phyloP scores from a whole-genome alignment of 345 rosid genomes.

The Camelina neglecta region DNA sequence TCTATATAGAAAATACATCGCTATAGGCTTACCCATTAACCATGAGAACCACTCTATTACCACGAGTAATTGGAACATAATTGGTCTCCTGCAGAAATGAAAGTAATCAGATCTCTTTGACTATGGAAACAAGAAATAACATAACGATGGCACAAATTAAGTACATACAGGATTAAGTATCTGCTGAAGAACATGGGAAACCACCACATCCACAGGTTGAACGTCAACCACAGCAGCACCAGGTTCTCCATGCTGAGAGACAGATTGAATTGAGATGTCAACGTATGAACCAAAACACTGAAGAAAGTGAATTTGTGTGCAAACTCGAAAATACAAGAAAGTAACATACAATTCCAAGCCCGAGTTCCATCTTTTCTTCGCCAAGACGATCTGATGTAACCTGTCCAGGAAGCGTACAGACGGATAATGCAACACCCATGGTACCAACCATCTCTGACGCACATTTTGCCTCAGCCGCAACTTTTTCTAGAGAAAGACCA shows the following conservation, averaged over 20 bases:
- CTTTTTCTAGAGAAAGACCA: conserved; percentile 78
- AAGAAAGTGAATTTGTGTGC: background rate
- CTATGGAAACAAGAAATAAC: conserved; percentile 14
- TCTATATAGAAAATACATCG: conserved; percentile 3
- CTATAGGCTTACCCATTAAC: conserved; percentile 76
- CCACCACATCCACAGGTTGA: conserved; percentile 85
- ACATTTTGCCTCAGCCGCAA: conserved; percentile 77
- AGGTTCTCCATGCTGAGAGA: conserved; percentile 86
- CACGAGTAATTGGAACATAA: conserved; percentile 92
- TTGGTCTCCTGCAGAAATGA: conserved; percentile 79
- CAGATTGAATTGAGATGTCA: conserved; percentile 9
- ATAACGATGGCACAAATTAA: conserved; percentile 21
- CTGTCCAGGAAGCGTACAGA: conserved; percentile 90
- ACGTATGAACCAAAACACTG: conserved; percentile 14
- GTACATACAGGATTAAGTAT: conserved; percentile 76
- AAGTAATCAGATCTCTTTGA: conserved; percentile 11
- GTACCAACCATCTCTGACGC: conserved; percentile 92
- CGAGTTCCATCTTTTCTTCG: conserved; percentile 92
- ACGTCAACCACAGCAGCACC: conserved; percentile 93
- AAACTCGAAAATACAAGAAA: conserved; percentile 7
- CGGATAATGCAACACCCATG: conserved; percentile 93
- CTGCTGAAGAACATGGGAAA: conserved; percentile 84
- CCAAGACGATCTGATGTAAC: conserved; percentile 89
- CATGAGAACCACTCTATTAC: conserved; percentile 93
- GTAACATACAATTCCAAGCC: conserved; percentile 92